Conservation (phyloP, 2,329 filamentous ascomycete genomes). For the Talaromyces amestolkiae region DNA sequence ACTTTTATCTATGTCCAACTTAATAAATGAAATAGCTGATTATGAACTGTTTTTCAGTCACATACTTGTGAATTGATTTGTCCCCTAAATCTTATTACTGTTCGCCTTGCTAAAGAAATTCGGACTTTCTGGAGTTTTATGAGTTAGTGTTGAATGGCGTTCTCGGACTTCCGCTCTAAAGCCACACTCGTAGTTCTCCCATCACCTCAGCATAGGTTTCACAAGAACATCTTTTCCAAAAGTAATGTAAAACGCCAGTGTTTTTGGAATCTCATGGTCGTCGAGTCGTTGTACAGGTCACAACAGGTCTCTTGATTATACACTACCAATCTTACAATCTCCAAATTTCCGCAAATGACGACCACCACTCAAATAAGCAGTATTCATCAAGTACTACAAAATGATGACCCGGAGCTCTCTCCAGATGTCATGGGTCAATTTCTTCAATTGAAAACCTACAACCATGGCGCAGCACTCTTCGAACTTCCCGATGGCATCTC, state of each 20-base stretch:
- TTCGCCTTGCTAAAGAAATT: not conserved
- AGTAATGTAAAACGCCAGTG: not conserved
- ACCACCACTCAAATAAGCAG: not conserved
- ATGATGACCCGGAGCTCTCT: not conserved
- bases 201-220: not conserved
- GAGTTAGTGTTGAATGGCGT: not conserved
- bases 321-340: not conserved
- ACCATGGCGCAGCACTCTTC: not conserved
- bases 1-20: not conserved
- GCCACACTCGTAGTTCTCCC: not conserved
- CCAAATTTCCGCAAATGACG: not conserved
- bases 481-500: not conserved
- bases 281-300: not conserved
- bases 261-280: not conserved
- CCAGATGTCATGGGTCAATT: not conserved
- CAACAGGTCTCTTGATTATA: not conserved
- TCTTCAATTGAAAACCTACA: not conserved
- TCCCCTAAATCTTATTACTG: not conserved
- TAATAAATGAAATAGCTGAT: not conserved
- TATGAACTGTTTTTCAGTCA: not conserved
- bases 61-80: not conserved
- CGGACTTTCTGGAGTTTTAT: not conserved
- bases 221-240: not conserved
- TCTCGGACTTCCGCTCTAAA: not conserved
- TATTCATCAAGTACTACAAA: not conserved